Evolutionary conservation across 805 yeast genomes (phyloP), one percentile per base, ranked within the genome.

Genomic region (Debaryomyces castellii): DNA sequence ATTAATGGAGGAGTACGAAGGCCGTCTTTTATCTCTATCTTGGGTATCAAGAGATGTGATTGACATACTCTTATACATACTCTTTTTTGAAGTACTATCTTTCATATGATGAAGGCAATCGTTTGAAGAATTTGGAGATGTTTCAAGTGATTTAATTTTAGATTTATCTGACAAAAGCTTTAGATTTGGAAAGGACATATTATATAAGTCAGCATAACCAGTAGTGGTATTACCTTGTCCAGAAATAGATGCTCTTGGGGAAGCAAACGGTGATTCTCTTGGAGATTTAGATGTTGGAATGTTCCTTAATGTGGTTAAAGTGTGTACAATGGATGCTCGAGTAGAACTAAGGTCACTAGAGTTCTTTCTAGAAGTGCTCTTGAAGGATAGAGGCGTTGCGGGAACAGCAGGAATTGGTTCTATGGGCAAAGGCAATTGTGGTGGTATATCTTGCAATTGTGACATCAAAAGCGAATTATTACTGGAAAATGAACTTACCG

Each of bases 371-470:
- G 75, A 69, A 21, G 64, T 51, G 2, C 67, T 57, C 40, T 66
- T 63, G 48, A 64, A 70, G 1, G 72, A 64, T 0, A 52, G 23
- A 1, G 71, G 67, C 3, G 69, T 59, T 0, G 67, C 57, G 2
- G 76, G 76, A 4, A 69, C 68, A 11, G 70, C 63, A 0, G 77
- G 77, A 20, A 78, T 60, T 14, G 81, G 77, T 36, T 77, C 84
- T 11, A 55, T 61, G 3, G 91, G 91, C 47, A 79, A 65, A 1
- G 85, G 81, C 14, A 72, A 60, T 43, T 71, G 78, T 0, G 85
- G 81, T 0, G 90, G 89, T 4, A 85, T 65, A 43, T 67, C 76
- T 35, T 63, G 67, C 18, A 64, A 53, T 44, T 62, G 66, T 0
- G 66, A 56, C 9, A 60, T 59, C 32, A 65, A 54, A 14, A 65